A percentile compares a stretch with the other conserved stretches of the same genome.
Conservation (phyloP, 2,329 filamentous ascomycete species). For the Xylariaceae sp. region DNA sequence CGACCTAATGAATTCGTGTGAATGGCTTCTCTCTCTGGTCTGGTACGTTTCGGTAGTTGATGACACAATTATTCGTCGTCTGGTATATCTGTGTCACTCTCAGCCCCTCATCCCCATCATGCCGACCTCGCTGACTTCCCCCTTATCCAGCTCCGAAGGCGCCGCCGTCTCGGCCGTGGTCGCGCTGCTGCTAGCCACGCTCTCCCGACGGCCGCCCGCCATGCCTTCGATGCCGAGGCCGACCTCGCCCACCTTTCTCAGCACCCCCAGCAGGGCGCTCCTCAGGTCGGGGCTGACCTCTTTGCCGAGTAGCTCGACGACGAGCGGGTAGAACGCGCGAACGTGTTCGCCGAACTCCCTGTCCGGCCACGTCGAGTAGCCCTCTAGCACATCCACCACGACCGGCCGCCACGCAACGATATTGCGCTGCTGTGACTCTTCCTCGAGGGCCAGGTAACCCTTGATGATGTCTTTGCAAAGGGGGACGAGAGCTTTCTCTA, state of each 20-base stretch:
- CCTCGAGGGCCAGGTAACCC: constrained; percentile 83
- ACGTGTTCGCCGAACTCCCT: constrained; percentile 81
- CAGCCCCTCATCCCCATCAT: not conserved
- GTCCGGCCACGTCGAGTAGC: constrained; percentile 81
- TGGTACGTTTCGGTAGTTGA: no score
- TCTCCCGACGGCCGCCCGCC: constrained; percentile 44
- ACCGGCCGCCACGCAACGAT: constrained; percentile 97
- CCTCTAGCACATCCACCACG: constrained; percentile 94
- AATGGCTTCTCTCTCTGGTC: not conserved
- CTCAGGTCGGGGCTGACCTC: constrained; percentile 83
- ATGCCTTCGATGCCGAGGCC: constrained; percentile 60
- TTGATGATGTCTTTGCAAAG: constrained; percentile 93
- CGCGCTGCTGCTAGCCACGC: constrained; percentile 40
- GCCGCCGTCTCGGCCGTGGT: constrained; percentile 20
- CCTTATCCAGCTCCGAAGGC: not conserved
- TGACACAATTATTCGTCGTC: no score
- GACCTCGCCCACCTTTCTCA: constrained; percentile 83
- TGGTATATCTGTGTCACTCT: not conserved
- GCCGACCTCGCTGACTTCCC: not conserved
- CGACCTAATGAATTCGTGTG: no score
- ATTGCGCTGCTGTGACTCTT: constrained; percentile 95
- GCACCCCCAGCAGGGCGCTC: constrained; percentile 72
- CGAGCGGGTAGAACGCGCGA: constrained; percentile 81
- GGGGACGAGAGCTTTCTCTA: constrained; percentile 89
- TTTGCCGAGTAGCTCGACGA: constrained; percentile 78